Evolutionary conservation across 2,329 filamentous ascomycete genomes (phyloP).

Genomic region (Parascedosporium putredinis): DNA sequence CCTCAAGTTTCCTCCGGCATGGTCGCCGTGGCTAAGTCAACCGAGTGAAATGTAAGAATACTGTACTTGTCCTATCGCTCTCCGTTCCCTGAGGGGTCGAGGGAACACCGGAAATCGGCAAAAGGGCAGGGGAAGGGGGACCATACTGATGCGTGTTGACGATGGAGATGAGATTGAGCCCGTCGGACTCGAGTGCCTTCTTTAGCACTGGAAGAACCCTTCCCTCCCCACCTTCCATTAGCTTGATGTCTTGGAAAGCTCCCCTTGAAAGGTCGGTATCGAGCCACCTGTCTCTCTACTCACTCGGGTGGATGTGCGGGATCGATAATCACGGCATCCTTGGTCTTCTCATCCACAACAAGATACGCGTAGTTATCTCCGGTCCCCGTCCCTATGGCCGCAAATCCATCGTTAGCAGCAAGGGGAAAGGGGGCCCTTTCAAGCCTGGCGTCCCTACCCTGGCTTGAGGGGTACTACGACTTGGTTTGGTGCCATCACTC

Average conservation of each 20-base stretch:
- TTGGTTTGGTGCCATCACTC: not conserved
- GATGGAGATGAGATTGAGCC: conserved; percentile 77
- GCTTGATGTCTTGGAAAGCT: not conserved
- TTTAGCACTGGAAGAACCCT: conserved; percentile 58
- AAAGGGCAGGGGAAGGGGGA: not conserved
- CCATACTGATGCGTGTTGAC: conserved; percentile 95
- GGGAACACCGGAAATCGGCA: too few relatives aligned
- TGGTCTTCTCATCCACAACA: conserved; percentile 66
- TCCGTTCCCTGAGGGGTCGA: too few relatives aligned
- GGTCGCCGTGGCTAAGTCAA: conserved; percentile 71
- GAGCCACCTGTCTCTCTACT: too few relatives aligned
- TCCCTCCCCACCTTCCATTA: not conserved
- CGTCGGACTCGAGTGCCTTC: conserved; percentile 57
- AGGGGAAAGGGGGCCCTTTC: too few relatives aligned
- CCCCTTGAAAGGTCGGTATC: not conserved
- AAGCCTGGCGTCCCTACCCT: too few relatives aligned
- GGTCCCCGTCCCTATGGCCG: not conserved
- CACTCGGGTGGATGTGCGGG: conserved; percentile 72
- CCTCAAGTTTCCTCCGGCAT: conserved; percentile 82
- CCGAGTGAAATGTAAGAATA: too few relatives aligned
- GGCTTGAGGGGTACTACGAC: too few relatives aligned
- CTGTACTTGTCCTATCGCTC: too few relatives aligned
- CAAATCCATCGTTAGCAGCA: too few relatives aligned
- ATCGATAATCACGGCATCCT: conserved; percentile 70
- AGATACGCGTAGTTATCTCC: conserved; percentile 77